Conservation (phyloP, 2,329 filamentous ascomycete genomes). For the Triangularia setosa region DNA sequence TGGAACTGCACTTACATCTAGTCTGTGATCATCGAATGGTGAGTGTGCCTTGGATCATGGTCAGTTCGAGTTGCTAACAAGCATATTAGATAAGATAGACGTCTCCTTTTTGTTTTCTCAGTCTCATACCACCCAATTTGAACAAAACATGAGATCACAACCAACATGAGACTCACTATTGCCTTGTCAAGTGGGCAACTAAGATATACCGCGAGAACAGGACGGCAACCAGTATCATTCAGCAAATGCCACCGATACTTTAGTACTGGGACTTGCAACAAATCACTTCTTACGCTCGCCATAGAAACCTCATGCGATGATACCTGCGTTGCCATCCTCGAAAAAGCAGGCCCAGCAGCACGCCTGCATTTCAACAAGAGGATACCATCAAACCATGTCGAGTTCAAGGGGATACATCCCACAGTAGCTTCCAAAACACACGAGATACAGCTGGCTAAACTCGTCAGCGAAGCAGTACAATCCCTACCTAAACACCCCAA, state of each 20-base stretch:
- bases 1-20: neutral
- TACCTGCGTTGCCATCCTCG: slow-evolving; percentile 80
- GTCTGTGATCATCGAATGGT: neutral
- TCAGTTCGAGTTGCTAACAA: neutral
- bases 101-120: neutral
- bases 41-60: neutral
- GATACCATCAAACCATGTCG: slow-evolving; percentile 73
- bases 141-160: neutral
- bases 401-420: slow-evolving; percentile 76
- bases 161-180: neutral
- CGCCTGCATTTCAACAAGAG: slow-evolving; percentile 75
- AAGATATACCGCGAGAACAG: neutral
- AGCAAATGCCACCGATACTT: neutral
- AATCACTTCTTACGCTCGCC: slow-evolving; percentile 33
- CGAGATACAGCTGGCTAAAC: slow-evolving; percentile 61
- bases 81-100: neutral
- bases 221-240: neutral
- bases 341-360: slow-evolving; percentile 48
- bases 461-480: slow-evolving; percentile 62
- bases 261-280: neutral
- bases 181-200: neutral
- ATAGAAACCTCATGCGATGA: slow-evolving; percentile 91
- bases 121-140: neutral
- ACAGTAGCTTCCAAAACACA: slow-evolving; percentile 72
- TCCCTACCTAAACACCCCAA: slow-evolving; percentile 39